A percentile compares a stretch with the other conserved stretches of the same genome.
Evolutionary conservation across 306 rosid genomes (phyloP).

Genomic region (Cicer yamashitae): DNA sequence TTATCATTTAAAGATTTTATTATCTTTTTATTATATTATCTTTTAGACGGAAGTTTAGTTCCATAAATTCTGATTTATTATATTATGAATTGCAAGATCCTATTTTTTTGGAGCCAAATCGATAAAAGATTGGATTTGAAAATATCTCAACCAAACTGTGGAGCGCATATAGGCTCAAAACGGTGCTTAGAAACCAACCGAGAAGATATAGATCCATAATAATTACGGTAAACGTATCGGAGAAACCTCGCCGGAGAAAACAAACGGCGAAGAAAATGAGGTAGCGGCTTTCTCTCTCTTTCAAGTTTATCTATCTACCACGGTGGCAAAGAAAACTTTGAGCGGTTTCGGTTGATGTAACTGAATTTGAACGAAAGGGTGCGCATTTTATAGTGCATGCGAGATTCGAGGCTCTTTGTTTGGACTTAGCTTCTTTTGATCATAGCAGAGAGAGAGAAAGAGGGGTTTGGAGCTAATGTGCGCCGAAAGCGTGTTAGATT

Average conservation of each 20-base stretch:
- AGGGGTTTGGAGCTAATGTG: not conserved
- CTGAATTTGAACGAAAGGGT: not conserved
- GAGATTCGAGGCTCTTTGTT: conserved; percentile 4
- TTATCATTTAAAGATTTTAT: too few relatives aligned
- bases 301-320: conserved; percentile 42
- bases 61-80: too few relatives aligned
- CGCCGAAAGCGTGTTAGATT: not conserved
- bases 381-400: conserved; percentile 38
- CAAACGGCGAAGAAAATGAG: not conserved
- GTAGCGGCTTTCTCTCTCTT: not conserved
- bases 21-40: too few relatives aligned
- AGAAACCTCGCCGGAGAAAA: conserved; percentile 38
- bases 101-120: too few relatives aligned
- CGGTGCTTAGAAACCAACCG: conserved; percentile 62
- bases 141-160: conserved; percentile 11
- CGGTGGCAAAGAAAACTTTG: conserved; percentile 34
- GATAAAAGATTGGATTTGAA: too few relatives aligned
- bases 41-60: too few relatives aligned
- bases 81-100: too few relatives aligned
- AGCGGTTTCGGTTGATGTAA: conserved; percentile 4
- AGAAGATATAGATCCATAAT: conserved; percentile 62
- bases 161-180: conserved; percentile 52
- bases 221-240: conserved; percentile 50
- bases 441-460: not conserved
- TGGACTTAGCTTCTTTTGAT: conserved; percentile 11